Evolutionary conservation across 352 stramenopile species (phyloP).

Genomic region (Achlya hypogyna): DNA sequence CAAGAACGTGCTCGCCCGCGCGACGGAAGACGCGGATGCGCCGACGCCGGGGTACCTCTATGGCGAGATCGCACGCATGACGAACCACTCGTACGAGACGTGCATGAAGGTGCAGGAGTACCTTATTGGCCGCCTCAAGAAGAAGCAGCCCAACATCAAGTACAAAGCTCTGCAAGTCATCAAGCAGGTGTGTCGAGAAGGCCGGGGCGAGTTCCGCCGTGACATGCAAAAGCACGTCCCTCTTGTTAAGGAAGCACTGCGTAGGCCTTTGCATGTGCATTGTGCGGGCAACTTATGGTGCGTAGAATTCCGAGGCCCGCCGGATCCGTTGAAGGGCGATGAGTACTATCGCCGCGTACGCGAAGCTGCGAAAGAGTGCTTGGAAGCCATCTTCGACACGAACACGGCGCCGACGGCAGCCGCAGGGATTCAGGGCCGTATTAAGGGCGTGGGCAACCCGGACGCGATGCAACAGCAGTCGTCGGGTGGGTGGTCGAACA

Average conservation of each 20-base stretch:
- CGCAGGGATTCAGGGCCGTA: conserved; percentile 65
- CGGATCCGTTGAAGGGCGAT: conserved; percentile 91
- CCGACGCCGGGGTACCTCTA: conserved; percentile 96
- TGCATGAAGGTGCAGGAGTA: conserved; percentile 85
- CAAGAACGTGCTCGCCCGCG: conserved; percentile 86
- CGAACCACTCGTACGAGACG: conserved; percentile 85
- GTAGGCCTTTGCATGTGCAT: conserved; percentile 32
- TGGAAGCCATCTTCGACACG: conserved; percentile 92
- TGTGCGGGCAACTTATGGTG: neutral
- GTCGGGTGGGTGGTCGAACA: conserved; percentile 44
- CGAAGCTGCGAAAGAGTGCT: conserved; percentile 88
- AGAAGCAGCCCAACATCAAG: conserved; percentile 94
- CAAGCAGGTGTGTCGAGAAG: conserved; percentile 87
- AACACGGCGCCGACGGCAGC: conserved; percentile 48
- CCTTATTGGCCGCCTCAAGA: conserved; percentile 87
- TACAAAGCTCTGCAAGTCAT: conserved; percentile 91
- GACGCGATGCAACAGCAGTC: conserved; percentile 33
- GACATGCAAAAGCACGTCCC: conserved; percentile 88
- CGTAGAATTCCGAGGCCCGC: conserved; percentile 81
- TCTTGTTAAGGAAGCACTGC: conserved; percentile 88
- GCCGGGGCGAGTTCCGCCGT: conserved; percentile 84
- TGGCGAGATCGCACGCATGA: conserved; percentile 92
- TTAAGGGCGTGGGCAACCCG: conserved; percentile 66
- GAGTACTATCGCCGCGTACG: conserved; percentile 89
- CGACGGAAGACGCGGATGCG: conserved; percentile 89